Percentiles rank a stretch among this genome's conserved stretches.
phyloP scores from a whole-genome alignment of 495 filamentous ascomycete genomes.

The Antarctomyces pellizariae region DNA sequence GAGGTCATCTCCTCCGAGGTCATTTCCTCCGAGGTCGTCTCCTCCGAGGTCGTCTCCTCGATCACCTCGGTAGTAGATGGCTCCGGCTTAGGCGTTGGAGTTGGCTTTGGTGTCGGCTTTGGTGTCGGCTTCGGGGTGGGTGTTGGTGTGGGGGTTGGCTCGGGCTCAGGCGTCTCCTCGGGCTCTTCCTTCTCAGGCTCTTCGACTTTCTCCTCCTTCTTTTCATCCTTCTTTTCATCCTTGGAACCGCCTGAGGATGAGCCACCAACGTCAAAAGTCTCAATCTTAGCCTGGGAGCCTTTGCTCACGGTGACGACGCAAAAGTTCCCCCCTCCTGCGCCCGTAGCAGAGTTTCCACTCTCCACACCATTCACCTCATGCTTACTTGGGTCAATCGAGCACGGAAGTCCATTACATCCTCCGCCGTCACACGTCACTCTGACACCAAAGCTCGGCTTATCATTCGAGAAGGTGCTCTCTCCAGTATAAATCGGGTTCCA shows the following conservation, averaged over 20 bases:
- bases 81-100: constrained; percentile 2
- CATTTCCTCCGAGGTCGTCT: not conserved
- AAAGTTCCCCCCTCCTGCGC: constrained; percentile 48
- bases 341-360: constrained; percentile 21
- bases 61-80: not conserved
- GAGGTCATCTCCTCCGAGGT: no score
- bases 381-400: constrained; percentile 42
- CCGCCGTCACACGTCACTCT: constrained; percentile 43
- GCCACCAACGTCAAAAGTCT: constrained; percentile 26
- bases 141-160: not conserved
- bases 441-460: constrained; percentile 40
- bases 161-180: not conserved
- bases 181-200: constrained; percentile 1
- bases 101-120: constrained; percentile 1
- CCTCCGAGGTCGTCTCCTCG: not conserved
- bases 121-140: not conserved
- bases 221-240: constrained; percentile 1
- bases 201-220: not conserved
- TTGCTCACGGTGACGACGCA: constrained; percentile 59
- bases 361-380: constrained; percentile 37
- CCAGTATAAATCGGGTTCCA: constrained; percentile 61
- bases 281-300: constrained; percentile 41
- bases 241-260: constrained; percentile 3
- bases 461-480: constrained; percentile 28
- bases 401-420: constrained; percentile 51